Evolutionary conservation across 768 basidiomycete genomes (phyloP), one percentile per base, ranked within the genome.

Genomic region (Phlebiopsis gigantea): DNA sequence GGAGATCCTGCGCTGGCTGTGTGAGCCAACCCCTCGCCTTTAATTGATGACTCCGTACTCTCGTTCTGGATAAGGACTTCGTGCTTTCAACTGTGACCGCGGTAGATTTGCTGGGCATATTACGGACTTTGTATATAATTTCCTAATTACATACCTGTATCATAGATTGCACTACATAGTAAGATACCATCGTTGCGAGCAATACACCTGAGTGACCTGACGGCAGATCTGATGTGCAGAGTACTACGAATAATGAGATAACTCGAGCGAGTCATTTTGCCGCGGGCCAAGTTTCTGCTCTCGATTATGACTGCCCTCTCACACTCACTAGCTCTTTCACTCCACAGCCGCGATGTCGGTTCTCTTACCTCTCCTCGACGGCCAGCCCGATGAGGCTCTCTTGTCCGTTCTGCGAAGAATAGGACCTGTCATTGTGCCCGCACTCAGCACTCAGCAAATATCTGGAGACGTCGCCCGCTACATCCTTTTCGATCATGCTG

Each of bases 391-490:
- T 46, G 69, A 73, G 6, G 58, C 58, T 14, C 77, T 93, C 17
- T 71, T 88, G 55, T 62, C 73, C 21, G 79, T 87, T 3, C 79
- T 93, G 56, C 73, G 79, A 52, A 84, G 93, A 19, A 82, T 97
- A 46, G 88, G 87, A 0, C 92, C 95, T 8, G 67, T 96, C 55
- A 76, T 97, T 46, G 68, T 86, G 51, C 77, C 77, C 0, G 57
- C 69, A 0, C 31, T 60, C 14, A 53, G 64, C 46, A 49, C 53
- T 19, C 46, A 57, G 73, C 58, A 66, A 66, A 7, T 72, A 68
- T 45, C 63, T 63, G 47, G 70, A 61, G 48, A 62, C 61, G 70
- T 59, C 61, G 65, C 68, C 69, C 69, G 69, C 25, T 84, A 80
- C 61, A 67, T 90, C 26, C 75, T 88, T 48, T 73, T 85, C 62